phyloP scores from a whole-genome alignment of 208 protist genomes.

The Leishmania tropica region DNA sequence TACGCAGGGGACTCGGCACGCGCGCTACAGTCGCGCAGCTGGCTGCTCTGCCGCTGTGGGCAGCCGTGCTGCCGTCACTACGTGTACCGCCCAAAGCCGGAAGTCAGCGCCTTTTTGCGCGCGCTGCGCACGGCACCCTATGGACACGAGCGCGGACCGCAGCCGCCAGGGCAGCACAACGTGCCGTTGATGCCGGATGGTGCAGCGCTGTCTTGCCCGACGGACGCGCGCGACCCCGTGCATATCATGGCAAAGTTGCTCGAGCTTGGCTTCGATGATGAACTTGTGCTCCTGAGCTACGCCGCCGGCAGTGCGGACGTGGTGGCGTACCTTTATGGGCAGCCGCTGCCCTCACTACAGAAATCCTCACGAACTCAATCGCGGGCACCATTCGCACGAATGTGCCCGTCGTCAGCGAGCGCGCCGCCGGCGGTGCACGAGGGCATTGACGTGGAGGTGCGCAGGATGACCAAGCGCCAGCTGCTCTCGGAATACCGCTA shows the following conservation, averaged over 20 bases:
- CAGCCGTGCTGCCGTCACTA: constrained; percentile 57
- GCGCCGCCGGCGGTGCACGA: not conserved
- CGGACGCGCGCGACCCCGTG: constrained; percentile 12
- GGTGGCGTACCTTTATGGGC: constrained; percentile 47
- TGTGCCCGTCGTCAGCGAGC: not conserved
- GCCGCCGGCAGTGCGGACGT: constrained; percentile 30
- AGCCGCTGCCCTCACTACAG: constrained; percentile 37
- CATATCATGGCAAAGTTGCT: constrained; percentile 36
- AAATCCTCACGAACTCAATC: not conserved
- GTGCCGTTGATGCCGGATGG: not conserved
- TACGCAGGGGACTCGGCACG: constrained; percentile 32
- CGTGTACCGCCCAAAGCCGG: constrained; percentile 38
- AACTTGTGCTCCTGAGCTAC: constrained; percentile 57
- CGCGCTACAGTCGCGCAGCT: constrained; percentile 27
- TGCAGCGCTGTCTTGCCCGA: not conserved
- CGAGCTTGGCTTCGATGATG: constrained; percentile 61
- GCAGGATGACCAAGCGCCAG: constrained; percentile 38
- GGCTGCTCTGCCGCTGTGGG: constrained; percentile 59
- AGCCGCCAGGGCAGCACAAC: not conserved
- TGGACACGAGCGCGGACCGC: not conserved
- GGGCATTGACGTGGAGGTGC: constrained; percentile 21
- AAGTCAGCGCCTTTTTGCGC: constrained; percentile 16
- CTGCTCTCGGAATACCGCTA: constrained; percentile 65
- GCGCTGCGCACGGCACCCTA: not conserved
- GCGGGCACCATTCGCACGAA: not conserved